These are phyloP conservation scores for Zygoascus flipseniorum DNA, from an alignment of 805 yeast genomes.

Conservation along the genomic window DNA sequence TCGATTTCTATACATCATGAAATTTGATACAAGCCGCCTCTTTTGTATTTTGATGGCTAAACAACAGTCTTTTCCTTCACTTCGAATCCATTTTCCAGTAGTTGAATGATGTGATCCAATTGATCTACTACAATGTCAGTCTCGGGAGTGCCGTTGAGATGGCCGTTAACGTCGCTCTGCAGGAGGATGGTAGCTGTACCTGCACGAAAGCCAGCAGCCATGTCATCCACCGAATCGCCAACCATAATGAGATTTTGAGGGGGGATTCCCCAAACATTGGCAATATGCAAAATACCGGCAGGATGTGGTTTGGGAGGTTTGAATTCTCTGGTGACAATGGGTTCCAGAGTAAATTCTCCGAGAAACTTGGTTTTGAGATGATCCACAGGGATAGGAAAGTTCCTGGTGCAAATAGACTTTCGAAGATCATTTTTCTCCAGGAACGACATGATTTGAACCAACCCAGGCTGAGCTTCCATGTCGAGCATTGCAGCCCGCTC, in stretches of 20 bases:
- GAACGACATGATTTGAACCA: constrained; percentile 34
- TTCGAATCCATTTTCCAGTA: constrained; percentile 32
- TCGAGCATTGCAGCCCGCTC: constrained; percentile 55
- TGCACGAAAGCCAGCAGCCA: constrained; percentile 55
- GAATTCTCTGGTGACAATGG: constrained; percentile 53
- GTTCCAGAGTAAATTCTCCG: constrained; percentile 36
- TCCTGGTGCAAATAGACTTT: constrained; percentile 58
- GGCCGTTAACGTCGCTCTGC: constrained; percentile 42
- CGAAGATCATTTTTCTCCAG: constrained; percentile 28
- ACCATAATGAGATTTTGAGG: constrained; percentile 53
- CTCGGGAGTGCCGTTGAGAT: constrained; percentile 32
- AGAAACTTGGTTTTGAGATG: constrained; percentile 41
- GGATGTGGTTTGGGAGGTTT: constrained; percentile 64
- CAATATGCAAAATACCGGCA: constrained; percentile 50
- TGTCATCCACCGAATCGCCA: constrained; percentile 67
- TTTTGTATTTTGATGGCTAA: too few species aligned
- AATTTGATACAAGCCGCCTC: too few species aligned
- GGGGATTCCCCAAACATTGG: constrained; percentile 36
- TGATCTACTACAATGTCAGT: constrained; percentile 31
- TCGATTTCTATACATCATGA: background rate
- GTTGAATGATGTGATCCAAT: constrained; percentile 31
- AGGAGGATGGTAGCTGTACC: constrained; percentile 52
- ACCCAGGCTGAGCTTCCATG: constrained; percentile 43
- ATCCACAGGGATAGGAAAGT: constrained; percentile 46
- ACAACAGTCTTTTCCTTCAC: constrained; percentile 6